These are phyloP conservation scores for Nepenthes alata DNA, from an alignment of 179 eudicot species.

Conservation along the genomic window DNA sequence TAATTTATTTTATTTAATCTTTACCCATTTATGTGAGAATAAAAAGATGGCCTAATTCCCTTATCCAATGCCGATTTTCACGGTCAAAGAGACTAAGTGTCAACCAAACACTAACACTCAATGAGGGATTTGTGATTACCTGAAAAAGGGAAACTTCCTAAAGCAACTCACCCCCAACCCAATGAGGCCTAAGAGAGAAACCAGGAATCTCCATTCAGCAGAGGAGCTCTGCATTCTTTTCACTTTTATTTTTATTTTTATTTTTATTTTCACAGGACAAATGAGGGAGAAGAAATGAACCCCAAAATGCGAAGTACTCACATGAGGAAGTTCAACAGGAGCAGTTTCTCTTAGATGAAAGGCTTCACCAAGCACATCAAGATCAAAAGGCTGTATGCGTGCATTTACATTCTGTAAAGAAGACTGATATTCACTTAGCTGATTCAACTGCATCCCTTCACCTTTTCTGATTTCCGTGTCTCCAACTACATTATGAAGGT, in stretches of 20 bases:
- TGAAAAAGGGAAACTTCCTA: too few relatives aligned
- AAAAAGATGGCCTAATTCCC: too few relatives aligned
- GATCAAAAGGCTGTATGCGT: constrained; percentile 72
- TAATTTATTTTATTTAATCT: too few relatives aligned
- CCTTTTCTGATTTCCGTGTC: constrained; percentile 90
- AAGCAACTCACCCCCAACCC: too few relatives aligned
- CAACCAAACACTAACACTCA: too few relatives aligned
- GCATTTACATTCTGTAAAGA: constrained; percentile 43
- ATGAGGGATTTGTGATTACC: too few relatives aligned
- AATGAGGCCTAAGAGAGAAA: too few relatives aligned
- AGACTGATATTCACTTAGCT: constrained; percentile 55
- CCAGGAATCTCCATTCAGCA: too few relatives aligned
- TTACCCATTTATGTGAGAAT: too few relatives aligned
- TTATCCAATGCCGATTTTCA: too few relatives aligned
- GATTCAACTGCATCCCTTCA: constrained; percentile 91
- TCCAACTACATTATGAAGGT: constrained; percentile 94
- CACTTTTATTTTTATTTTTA: background rate
- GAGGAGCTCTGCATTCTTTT: too few relatives aligned
- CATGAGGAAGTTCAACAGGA: constrained; percentile 71
- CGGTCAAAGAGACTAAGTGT: too few relatives aligned
- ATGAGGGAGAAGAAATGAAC: background rate
- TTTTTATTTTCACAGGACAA: background rate
- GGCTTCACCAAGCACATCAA: constrained; percentile 63
- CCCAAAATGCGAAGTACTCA: constrained; percentile 25
- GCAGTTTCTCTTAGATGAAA: constrained; percentile 71